These are phyloP conservation scores for Aspergillus glaucus DNA, from an alignment of 2,329 filamentous ascomycete species.

Conservation along the genomic window DNA sequence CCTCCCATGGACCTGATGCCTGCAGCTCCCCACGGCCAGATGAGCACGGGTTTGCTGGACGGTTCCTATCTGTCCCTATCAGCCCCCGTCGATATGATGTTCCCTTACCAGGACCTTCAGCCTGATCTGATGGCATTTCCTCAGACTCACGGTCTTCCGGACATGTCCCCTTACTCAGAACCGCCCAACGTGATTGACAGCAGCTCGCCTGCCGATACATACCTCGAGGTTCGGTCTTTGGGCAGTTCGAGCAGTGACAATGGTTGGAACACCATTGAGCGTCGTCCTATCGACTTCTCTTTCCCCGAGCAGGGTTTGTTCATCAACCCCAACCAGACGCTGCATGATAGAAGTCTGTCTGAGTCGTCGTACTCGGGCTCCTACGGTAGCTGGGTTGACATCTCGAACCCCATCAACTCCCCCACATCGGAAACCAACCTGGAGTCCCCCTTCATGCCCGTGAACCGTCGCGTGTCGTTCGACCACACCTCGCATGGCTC, in stretches of 20 bases:
- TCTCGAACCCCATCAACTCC: conserved; percentile 74
- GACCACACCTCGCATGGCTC: conserved; percentile 39
- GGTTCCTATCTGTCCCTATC: conserved; percentile 51
- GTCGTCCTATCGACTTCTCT: conserved; percentile 64
- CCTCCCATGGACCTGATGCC: conserved; percentile 49
- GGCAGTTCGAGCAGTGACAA: conserved; percentile 75
- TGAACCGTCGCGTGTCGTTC: conserved; percentile 35
- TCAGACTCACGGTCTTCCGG: conserved; percentile 39
- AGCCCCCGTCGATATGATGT: conserved; percentile 59
- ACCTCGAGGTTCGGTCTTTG: conserved; percentile 79
- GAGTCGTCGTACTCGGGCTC: conserved; percentile 73
- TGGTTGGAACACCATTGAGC: conserved; percentile 78
- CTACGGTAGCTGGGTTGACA: conserved; percentile 76
- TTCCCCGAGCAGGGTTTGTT: conserved; percentile 60
- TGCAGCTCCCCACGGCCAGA: conserved; percentile 51
- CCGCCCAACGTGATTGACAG: conserved; percentile 39
- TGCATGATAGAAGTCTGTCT: conserved; percentile 81
- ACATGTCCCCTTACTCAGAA: conserved; percentile 34
- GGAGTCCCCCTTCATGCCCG: conserved; percentile 46
- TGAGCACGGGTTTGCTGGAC: conserved; percentile 58
- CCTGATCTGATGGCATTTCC: conserved; percentile 57
- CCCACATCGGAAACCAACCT: conserved; percentile 71
- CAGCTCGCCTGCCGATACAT: conserved; percentile 70
- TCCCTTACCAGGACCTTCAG: conserved; percentile 74
- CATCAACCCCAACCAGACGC: conserved; percentile 85